A percentile compares a stretch with the other conserved stretches of the same genome.
Evolutionary conservation across 2,329 filamentous ascomycete species (phyloP).

Genomic region (Chrysosporium queenslandicum): DNA sequence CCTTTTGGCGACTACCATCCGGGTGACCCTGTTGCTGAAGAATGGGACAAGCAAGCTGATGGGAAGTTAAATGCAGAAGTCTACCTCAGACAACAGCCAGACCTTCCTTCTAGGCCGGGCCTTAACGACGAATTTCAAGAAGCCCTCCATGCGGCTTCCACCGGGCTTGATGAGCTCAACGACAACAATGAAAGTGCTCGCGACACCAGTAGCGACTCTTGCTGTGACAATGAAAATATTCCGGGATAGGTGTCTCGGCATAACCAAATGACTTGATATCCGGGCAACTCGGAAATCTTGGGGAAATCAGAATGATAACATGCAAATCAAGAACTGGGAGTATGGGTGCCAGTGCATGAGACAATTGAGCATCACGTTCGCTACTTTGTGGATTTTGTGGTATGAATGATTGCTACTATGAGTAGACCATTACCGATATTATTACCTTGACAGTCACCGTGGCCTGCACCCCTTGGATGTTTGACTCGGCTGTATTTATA

Average conservation of each 20-base stretch:
- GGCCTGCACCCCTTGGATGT: too few species aligned
- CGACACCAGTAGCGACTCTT: too few species aligned
- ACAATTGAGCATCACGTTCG: too few species aligned
- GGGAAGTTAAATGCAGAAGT: constrained; percentile 6
- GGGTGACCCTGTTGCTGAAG: constrained; percentile 23
- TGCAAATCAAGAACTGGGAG: not conserved
- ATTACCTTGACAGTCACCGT: not conserved
- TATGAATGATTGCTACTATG: not conserved
- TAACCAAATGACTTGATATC: not conserved
- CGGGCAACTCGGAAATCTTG: not conserved
- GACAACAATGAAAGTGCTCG: not conserved
- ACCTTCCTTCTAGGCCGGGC: constrained; percentile 13
- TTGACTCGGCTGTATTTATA: too few species aligned
- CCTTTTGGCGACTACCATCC: constrained; percentile 26
- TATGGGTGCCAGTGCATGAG: not conserved
- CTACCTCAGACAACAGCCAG: constrained; percentile 13
- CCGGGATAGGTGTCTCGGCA: too few species aligned
- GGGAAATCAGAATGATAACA: not conserved
- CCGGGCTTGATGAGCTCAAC: not conserved
- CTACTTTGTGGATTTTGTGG: too few species aligned
- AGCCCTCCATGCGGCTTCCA: constrained; percentile 10
- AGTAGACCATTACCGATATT: not conserved
- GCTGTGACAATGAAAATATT: too few species aligned
- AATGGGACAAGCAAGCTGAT: constrained; percentile 18
- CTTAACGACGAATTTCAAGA: constrained; percentile 15